These are phyloP conservation scores for Lactarius hatsudake DNA, from an alignment of 768 basidiomycete species.

Conservation along the genomic window DNA sequence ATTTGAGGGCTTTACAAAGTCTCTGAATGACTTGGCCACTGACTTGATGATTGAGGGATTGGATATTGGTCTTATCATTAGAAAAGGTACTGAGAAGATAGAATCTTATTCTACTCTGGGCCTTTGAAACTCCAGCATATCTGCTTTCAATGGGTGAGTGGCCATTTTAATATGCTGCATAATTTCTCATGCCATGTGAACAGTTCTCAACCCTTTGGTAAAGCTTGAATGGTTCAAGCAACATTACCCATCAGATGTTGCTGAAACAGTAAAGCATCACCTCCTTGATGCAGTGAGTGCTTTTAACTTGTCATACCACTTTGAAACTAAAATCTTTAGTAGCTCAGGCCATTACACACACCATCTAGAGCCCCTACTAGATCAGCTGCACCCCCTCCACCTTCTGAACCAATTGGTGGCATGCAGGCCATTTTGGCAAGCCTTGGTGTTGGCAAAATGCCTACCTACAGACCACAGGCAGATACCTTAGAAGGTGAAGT, in stretches of 20 bases:
- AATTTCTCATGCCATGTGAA: neutral
- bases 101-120: neutral
- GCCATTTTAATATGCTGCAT: neutral
- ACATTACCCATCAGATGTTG: neutral
- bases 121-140: neutral
- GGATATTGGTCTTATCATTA: neutral
- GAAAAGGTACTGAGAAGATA: neutral
- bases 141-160: neutral
- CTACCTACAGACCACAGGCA: too few species aligned
- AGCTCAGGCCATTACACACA: too few species aligned
- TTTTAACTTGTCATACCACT: too few species aligned
- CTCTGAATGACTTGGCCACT: neutral
- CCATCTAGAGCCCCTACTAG: too few species aligned
- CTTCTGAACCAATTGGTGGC: too few species aligned
- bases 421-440: too few species aligned
- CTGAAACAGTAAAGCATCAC: neutral
- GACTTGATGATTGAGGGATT: neutral
- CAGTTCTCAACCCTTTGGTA: neutral
- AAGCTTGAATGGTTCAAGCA: neutral
- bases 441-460: too few species aligned
- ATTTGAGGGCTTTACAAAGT: too few species aligned
- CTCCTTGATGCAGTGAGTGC: neutral
- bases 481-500: too few species aligned
- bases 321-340: too few species aligned
- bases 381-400: too few species aligned